A percentile compares a stretch with the other conserved stretches of the same genome.
Evolutionary conservation across 2,329 filamentous ascomycete species (phyloP).

Genomic region (Ophiostoma piceae): DNA sequence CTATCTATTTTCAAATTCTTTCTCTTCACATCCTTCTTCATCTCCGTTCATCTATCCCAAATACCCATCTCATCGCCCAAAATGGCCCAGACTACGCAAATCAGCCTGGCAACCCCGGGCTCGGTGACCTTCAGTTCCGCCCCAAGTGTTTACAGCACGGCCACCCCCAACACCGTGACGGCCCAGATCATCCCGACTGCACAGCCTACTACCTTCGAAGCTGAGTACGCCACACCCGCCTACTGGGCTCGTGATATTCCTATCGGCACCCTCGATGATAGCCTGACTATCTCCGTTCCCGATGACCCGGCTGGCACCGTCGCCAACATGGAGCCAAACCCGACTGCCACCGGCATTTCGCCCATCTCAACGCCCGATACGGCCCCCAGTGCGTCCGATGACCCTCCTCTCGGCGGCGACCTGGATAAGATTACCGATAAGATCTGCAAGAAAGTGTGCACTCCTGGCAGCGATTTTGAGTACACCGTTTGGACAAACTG

Average conservation of each 20-base stretch:
- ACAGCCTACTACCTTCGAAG: not conserved
- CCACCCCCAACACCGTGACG: not conserved
- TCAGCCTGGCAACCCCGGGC: not conserved
- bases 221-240: not conserved
- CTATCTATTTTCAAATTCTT: not conserved
- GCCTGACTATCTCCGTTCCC: not conserved
- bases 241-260: not conserved
- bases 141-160: not conserved
- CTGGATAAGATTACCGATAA: constrained; percentile 10
- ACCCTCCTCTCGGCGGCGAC: not conserved
- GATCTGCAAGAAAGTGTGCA: not conserved
- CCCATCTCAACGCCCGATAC: not conserved
- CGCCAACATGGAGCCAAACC: not conserved
- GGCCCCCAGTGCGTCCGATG: not conserved
- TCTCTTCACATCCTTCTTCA: not conserved
- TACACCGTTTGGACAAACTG: not conserved
- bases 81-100: not conserved
- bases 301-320: not conserved
- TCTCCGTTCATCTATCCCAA: not conserved
- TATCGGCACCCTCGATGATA: constrained; percentile 12
- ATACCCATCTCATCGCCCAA: not conserved
- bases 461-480: not conserved
- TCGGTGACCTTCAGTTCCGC: not conserved
- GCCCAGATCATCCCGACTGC: not conserved
- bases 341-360: not conserved